Base-by-base conservation (phyloP, 2,329 filamentous ascomycete species). In the Diplodia corticola region DNA sequence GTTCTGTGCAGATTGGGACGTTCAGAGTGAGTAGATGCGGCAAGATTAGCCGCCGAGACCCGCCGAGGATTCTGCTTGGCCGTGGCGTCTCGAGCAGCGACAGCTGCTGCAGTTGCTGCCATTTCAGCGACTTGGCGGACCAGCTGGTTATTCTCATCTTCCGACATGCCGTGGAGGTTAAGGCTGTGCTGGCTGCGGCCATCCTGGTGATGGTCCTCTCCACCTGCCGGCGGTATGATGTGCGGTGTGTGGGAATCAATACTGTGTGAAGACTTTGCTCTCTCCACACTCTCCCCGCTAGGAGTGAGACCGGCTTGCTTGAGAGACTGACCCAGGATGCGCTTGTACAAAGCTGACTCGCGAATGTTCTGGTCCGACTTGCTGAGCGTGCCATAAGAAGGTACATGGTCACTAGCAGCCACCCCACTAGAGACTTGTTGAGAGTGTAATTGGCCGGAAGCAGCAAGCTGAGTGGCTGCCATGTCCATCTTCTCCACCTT, bases 81-180 rank as follows among this genome's bases (percentile, higher is more conserved):
- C 17, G 83, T 82, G 4, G 87, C 89, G 79, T 97, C 93, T 68
- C 91, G 87, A 50, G 93, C 91, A 54, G 93, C 94, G 69, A 96
- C 87, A 1, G 93, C 89, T 0, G 92, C 93, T 20, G 93, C 93
- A 0, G 93, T 95, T 6, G 95, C 94, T 7, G 94, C 94, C 76
- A 98, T 91, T 79, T 98, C 95, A 4, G 93, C 92, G 17, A 98
- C 92, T 73, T 96, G 92, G 54, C 92, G 91, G 24, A 92, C 89
- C 17, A 98, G 83, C 35, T 86, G 86, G 71, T 89, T 88, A 75
- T 93, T 97, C 70, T 97, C 91, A 68, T 92, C 89, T 53, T 91
- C 89, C 15, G 91, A 91, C 24, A 97, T 84, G 4, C 91, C 91
- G 1, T 89, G 86, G 1, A 84, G 74, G 44, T 80, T 78, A 51